Evolutionary conservation across 2,329 filamentous ascomycete species (phyloP).

Genomic region (Metarhizium humberi): DNA sequence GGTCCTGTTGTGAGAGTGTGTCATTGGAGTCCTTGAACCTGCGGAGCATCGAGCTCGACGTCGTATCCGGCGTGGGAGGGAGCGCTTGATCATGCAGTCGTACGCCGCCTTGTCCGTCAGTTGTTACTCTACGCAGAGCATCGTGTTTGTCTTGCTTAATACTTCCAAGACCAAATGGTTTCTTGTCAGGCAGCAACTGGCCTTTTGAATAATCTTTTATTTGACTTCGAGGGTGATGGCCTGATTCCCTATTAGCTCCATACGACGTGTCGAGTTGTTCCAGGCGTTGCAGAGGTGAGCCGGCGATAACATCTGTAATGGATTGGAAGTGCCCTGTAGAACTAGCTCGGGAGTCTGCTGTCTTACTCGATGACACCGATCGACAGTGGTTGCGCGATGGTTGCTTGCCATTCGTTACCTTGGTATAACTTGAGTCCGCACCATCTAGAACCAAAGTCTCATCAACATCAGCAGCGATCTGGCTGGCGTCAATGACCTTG

Average conservation of each 20-base stretch:
- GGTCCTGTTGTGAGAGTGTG: conserved; percentile 25
- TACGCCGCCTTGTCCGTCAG: conserved; percentile 32
- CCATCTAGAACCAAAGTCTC: conserved; percentile 22
- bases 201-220: conserved; percentile 13
- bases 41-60: conserved; percentile 45
- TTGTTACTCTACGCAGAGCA: conserved; percentile 37
- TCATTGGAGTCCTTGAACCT: conserved; percentile 43
- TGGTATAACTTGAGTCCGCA: conserved; percentile 6
- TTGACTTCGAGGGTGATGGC: conserved; percentile 18
- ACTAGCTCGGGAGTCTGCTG: conserved; percentile 12
- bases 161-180: conserved; percentile 13
- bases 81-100: conserved; percentile 33
- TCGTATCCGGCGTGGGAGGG: conserved; percentile 51
- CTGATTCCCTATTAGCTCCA: conserved; percentile 18
- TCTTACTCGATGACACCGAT: conserved; percentile 1
- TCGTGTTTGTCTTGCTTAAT: conserved; percentile 39
- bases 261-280: conserved; percentile 31
- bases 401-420: not conserved
- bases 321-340: conserved; percentile 31
- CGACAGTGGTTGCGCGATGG: conserved; percentile 1
- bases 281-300: conserved; percentile 36
- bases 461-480: conserved; percentile 16
- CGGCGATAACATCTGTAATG: conserved; percentile 26
- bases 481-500: conserved; percentile 20
- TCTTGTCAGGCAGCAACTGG: conserved; percentile 11